Base-by-base conservation (phyloP, 495 filamentous ascomycete genomes). In the Podospora sp. region DNA sequence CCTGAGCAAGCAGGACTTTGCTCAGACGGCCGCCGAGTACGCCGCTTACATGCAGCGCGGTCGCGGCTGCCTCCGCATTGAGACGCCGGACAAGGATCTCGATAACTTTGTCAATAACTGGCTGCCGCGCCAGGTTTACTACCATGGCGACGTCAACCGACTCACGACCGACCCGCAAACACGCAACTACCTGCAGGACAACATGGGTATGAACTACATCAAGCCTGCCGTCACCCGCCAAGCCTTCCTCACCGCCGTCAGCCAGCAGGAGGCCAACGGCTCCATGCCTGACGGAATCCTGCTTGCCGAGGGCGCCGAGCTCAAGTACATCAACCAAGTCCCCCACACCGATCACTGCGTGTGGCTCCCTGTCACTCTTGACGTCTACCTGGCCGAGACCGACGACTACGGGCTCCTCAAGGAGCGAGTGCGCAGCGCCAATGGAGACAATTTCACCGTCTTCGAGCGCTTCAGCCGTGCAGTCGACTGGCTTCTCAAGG, bases 121-220 rank as follows among this genome's bases (percentile, higher is more conserved):
- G 84, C 76, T 86, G 26, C 81, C 84, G 21, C 83, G 84, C 9
- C 84, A 86, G 67, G 80, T 82, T 33, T 86, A 81, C 76, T 86
- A 86, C 71, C 84, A 86, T 67, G 84, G 84, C 65, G 82, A 85
- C 62, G 81, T 84, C 62, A 86, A 86, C 71, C 83, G 84, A n/a
- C 69, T 86, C 60, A 86, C 83, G 35, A 86, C 84, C 0, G 84
- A 86, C 67, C 84, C 84, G 46, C 84, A 86, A 71, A 86, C 84
- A 20, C 81, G 84, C 24, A 86, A 86, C 71, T 86, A 85, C 71
- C 70, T 86, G 24, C 84, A 86, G 65, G 84, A 86, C 76, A 85
- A 85, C 72, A 86, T 86, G 84, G 84, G 84, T 65, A 86, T 86
- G 84, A 82, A 81, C 67, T 86, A 81, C 74, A 85, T 86, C 72